These are phyloP conservation scores for button mushroom (Agaricus bisporus) DNA, from an alignment of 768 basidiomycete genomes.

Conservation along the genomic window DNA sequence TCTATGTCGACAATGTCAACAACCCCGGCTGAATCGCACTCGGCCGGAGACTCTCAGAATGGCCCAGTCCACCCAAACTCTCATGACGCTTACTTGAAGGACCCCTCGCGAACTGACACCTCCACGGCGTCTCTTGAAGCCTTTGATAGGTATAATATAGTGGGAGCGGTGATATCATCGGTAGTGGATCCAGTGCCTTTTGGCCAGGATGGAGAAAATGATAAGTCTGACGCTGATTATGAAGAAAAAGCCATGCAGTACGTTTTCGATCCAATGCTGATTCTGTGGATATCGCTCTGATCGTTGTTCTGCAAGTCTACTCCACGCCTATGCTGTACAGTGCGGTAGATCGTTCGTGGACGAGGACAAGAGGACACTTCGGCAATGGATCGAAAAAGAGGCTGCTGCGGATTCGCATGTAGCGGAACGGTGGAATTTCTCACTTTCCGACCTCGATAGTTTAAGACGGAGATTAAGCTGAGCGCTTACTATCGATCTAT, in stretches of 20 bases:
- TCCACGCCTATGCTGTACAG: slow-evolving; percentile 44
- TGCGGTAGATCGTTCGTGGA: slow-evolving; percentile 28
- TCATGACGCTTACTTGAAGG: slow-evolving; percentile 54
- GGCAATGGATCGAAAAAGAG: slow-evolving; percentile 22
- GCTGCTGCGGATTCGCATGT: slow-evolving; percentile 14
- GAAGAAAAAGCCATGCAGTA: slow-evolving; percentile 60
- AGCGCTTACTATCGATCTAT: not conserved
- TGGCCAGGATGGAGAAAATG: slow-evolving; percentile 61
- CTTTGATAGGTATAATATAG: slow-evolving; percentile 36
- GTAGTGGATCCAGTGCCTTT: slow-evolving; percentile 53
- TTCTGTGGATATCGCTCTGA: not conserved
- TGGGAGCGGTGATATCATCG: slow-evolving; percentile 45
- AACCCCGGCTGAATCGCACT: slow-evolving; percentile 13
- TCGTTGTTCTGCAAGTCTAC: slow-evolving; percentile 26
- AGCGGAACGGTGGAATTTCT: slow-evolving; percentile 24
- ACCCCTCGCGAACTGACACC: slow-evolving; percentile 51
- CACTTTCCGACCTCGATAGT: slow-evolving; percentile 19
- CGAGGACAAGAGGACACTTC: slow-evolving; percentile 21
- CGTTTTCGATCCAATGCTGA: slow-evolving; percentile 13
- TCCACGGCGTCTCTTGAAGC: slow-evolving; percentile 42
- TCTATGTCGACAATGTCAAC: slow-evolving; percentile 10
- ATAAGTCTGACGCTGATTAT: slow-evolving; percentile 52
- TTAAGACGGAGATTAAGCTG: slow-evolving; percentile 14
- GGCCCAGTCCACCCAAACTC: slow-evolving; percentile 63
- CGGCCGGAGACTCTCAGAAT: slow-evolving; percentile 11